Percentiles rank a stretch among this genome's conserved stretches.
Evolutionary conservation across 352 stramenopile species (phyloP).

Genomic region (Pythium aristosporum): DNA sequence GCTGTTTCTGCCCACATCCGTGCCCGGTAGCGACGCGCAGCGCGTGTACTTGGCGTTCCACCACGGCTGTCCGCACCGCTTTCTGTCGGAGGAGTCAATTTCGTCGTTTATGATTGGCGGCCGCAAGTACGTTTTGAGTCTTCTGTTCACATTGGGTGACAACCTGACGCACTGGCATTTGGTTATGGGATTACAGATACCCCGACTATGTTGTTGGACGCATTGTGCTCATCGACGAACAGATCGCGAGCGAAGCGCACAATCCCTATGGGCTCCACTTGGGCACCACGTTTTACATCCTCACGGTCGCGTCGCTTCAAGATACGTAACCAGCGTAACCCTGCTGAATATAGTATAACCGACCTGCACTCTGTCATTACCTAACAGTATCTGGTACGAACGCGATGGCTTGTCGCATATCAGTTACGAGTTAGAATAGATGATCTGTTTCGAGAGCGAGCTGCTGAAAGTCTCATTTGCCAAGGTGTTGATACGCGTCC

Average conservation of each 20-base stretch:
- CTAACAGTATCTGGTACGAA: constrained; percentile 17
- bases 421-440: constrained; percentile 1
- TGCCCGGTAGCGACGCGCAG: constrained; percentile 66
- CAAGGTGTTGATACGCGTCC: neutral
- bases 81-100: constrained; percentile 87
- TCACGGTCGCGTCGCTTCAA: constrained; percentile 83
- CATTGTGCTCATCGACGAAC: constrained; percentile 88
- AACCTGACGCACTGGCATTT: neutral
- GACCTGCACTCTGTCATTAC: neutral
- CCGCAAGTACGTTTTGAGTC: constrained; percentile 48
- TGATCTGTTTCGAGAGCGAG: neutral
- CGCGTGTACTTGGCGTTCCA: constrained; percentile 88
- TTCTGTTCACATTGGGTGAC: neutral
- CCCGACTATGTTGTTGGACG: constrained; percentile 86
- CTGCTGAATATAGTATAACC: neutral
- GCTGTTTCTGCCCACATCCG: constrained; percentile 82
- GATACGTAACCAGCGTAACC: constrained; percentile 50
- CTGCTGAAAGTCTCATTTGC: neutral
- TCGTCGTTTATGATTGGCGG: constrained; percentile 83
- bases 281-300: constrained; percentile 83
- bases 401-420: constrained; percentile 12
- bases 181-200: constrained; percentile 47
- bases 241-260: constrained; percentile 71
- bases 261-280: constrained; percentile 80
- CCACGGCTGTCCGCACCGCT: constrained; percentile 80